Evolutionary conservation across 805 yeast genomes (phyloP).

Genomic region (Candida sithepensis): DNA sequence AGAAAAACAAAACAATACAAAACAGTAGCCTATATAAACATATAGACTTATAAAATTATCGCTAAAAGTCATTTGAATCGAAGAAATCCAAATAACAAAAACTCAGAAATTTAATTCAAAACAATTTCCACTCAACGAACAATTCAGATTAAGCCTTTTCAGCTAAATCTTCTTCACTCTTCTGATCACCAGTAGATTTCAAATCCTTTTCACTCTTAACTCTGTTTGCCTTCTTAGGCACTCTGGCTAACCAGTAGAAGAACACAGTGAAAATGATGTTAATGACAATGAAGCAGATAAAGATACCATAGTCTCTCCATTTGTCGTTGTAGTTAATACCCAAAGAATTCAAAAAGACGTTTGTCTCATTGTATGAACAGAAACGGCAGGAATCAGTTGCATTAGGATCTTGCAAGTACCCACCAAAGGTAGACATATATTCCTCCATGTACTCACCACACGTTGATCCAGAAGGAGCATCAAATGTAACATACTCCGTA

Average conservation of each 20-base stretch:
- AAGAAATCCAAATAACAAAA: no score
- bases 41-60: no score
- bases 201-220: slow-evolving; percentile 11
- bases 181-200: slow-evolving; percentile 17
- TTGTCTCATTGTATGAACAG: slow-evolving; percentile 57
- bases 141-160: no score
- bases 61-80: no score
- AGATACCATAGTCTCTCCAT: slow-evolving; percentile 64
- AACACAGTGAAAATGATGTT: slow-evolving; percentile 32
- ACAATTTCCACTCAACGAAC: no score
- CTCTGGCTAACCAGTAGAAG: slow-evolving; percentile 61
- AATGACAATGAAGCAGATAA: slow-evolving; percentile 45
- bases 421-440: slow-evolving; percentile 39
- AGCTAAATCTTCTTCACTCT: slow-evolving; percentile 10
- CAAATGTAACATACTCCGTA: slow-evolving; percentile 44
- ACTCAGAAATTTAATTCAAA: no score
- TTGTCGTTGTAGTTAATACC: slow-evolving; percentile 43
- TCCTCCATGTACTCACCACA: slow-evolving; percentile 52
- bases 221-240: slow-evolving; percentile 55
- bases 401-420: slow-evolving; percentile 39
- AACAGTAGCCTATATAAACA: no score
- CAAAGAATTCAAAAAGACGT: slow-evolving; percentile 50
- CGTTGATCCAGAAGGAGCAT: slow-evolving; percentile 53
- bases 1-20: no score
- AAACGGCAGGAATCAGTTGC: slow-evolving; percentile 55